Evolutionary conservation across 768 basidiomycete genomes (phyloP).

Genomic region (Neoboletus brunneissimus): DNA sequence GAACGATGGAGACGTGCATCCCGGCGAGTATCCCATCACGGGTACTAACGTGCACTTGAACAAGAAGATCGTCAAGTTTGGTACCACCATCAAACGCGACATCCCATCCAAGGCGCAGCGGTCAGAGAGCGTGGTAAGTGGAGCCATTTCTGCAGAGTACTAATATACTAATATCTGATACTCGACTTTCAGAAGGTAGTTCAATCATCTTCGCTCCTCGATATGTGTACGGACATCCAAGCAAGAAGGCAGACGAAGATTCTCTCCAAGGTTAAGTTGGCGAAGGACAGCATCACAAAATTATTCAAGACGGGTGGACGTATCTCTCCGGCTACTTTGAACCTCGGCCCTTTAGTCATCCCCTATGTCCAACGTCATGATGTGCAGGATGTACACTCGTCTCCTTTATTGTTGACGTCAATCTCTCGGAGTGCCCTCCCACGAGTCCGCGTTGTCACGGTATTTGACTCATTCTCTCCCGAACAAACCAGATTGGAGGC

Average conservation of each 20-base stretch:
- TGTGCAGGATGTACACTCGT: neutral
- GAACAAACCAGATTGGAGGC: neutral
- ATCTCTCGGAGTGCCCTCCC: neutral
- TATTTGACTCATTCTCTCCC: neutral
- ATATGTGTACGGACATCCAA: neutral
- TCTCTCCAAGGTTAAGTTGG: conserved; percentile 5
- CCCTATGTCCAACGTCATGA: too few species aligned
- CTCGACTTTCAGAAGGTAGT: neutral
- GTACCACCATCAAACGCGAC: neutral
- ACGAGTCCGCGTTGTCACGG: neutral
- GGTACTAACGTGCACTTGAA: neutral
- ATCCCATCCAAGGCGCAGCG: neutral
- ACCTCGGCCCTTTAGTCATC: neutral
- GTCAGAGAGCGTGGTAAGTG: neutral
- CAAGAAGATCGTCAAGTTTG: neutral
- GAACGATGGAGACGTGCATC: neutral
- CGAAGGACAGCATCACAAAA: conserved; percentile 3
- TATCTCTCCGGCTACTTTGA: neutral
- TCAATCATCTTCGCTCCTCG: neutral
- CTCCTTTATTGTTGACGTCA: neutral
- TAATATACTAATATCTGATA: neutral
- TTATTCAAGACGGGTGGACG: conserved; percentile 1
- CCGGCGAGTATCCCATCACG: neutral
- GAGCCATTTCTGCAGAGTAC: neutral
- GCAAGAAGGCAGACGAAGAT: neutral